Base-by-base conservation (phyloP, 306 rosid genomes). In the Lablab purpureus region DNA sequence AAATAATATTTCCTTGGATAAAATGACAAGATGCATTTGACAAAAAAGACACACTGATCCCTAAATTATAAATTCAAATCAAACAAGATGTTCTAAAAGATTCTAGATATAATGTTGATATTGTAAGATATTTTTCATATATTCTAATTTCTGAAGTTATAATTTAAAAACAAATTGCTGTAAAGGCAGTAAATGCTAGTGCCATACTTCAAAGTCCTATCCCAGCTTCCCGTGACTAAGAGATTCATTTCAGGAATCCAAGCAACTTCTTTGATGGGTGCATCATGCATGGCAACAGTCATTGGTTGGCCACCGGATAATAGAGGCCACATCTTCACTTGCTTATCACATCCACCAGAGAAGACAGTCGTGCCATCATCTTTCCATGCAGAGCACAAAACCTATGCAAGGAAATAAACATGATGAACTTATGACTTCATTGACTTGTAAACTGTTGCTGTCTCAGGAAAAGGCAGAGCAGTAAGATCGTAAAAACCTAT, bases 261-360 rank as follows among this genome's bases (percentile, higher is more conserved):
- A 23, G 96, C 90, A 49, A 95, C 56, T 15, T 95, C 97, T 82
- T 88, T 92, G 43, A 92, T 81, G 5, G 99, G 97, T 5, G 89
- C 94, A 47, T 95, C 99, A 74, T 95, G 99, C 99, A 91, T 92
- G 37, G 98, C 95, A 18, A 91, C 93, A 19, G 99, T 88, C 87
- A 92, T 63, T 40, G 97, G 79, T 82, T 95, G 98, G 59, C 92
- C 90, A 58, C 97, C 98, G 40, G 97, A 89, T 80, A 88, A 62
- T 23, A 87, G 79, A 64, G 99, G 93, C 98, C 99, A 95, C 98
- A 95, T 95, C 79, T 95, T 95, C 11, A 87, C 99, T 84, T 92
- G 98, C 87, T 95, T 95, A 67, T 95, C 99, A 23, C 99, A 95
- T 23, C 99, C 98, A 52, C 97, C 99, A 43, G 98, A 92, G 83